A percentile compares a stretch with the other conserved stretches of the same genome.
phyloP scores from a whole-genome alignment of 345 rosid species.

The Dimocarpus longan region DNA sequence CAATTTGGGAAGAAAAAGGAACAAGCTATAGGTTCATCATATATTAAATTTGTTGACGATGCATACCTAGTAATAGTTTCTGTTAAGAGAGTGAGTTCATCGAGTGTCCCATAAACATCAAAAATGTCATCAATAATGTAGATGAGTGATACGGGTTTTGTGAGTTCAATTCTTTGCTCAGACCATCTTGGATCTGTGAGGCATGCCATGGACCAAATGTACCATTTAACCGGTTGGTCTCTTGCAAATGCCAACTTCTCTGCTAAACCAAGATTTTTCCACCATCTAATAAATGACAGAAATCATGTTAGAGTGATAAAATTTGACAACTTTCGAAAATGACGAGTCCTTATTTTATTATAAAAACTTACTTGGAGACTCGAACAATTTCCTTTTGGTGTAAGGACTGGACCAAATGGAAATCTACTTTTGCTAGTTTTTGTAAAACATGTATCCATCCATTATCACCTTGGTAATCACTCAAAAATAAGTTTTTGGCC shows the following conservation, averaged over 20 bases:
- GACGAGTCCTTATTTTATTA: too few species aligned
- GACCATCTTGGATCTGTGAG: neutral
- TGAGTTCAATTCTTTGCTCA: too few species aligned
- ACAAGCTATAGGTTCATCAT: too few species aligned
- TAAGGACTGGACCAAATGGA: conserved; percentile 28
- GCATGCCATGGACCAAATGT: neutral
- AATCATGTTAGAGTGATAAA: neutral
- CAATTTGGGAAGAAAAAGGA: too few species aligned
- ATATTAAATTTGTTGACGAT: too few species aligned
- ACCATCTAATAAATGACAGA: neutral
- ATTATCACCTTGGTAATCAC: conserved; percentile 18
- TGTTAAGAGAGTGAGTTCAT: conserved; percentile 13
- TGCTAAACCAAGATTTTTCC: conserved; percentile 1
- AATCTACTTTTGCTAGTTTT: conserved; percentile 43
- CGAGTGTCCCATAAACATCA: conserved; percentile 9
- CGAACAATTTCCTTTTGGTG: conserved; percentile 37
- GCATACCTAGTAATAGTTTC: conserved; percentile 3
- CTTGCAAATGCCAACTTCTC: neutral
- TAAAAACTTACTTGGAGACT: conserved; percentile 34
- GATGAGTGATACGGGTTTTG: too few species aligned
- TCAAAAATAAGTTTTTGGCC: conserved; percentile 25
- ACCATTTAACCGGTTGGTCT: neutral
- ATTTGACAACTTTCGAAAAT: neutral
- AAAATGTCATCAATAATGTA: conserved; percentile 4
- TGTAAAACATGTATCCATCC: conserved; percentile 36